Evolutionary conservation across 2,329 filamentous ascomycete species (phyloP), one percentile per base, ranked within the genome.

Genomic region (Clarireedia hainanense): DNA sequence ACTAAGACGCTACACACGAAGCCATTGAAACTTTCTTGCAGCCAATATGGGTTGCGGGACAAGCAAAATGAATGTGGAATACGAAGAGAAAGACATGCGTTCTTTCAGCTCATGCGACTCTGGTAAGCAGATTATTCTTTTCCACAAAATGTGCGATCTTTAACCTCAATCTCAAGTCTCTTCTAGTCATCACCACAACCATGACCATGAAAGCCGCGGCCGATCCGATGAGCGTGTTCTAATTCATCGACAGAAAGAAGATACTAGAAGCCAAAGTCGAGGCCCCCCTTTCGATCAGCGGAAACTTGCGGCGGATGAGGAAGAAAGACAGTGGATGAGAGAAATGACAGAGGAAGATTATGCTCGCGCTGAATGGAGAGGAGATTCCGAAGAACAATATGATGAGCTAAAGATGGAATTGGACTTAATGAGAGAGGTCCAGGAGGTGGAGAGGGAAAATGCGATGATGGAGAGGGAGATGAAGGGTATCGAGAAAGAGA

Each of bases 261-360:
- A 12, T 5, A 10, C 3, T n/a, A 23, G 37, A 7, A 54, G 45
- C 20, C 24, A 20, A 17, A 49, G n/a, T 12, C 17, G 52, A 36
- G 12, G 23, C 5, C 9, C 17, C 2, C 20, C 30, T 2, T 49
- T 24, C 9, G 26, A 49, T 3, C n/a, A 54, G 34, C 24, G 52
- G 5, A 48, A 42, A 6, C n/a, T 27, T n/a, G 14, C 45, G 17
- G 1, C 12, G n/a, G 36, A 34, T 24, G 46, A 5, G 9, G 45
- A 40, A 17, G 46, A 14, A 20, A 49, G 17, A 54, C 36, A 7
- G 7, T n/a, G 27, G 6, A 54, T 49, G 45, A 34, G 4, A 24
- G 52, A 34, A 34, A 54, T 54, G 45, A 49, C 43, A 15, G 45
- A 43, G 30, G 34, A 17, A 48, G 43, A 54, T 23, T 49, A 54